A percentile compares a stretch with the other conserved stretches of the same genome.
phyloP scores from a whole-genome alignment of 2,329 filamentous ascomycete genomes.

The Alternaria tenuissima region DNA sequence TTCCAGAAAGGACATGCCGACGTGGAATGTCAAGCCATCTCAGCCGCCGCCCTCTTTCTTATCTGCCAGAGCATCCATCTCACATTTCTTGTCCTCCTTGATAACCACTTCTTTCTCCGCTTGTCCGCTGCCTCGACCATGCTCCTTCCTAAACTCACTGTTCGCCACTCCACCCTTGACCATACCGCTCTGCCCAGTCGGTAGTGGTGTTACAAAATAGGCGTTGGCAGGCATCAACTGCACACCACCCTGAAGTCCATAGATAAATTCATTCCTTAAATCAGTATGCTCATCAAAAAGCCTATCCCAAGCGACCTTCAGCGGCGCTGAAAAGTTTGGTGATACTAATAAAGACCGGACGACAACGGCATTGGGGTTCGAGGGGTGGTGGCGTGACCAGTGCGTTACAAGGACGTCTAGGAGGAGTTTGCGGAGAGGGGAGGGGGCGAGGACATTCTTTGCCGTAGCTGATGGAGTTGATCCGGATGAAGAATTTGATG shows the following conservation, averaged over 20 bases:
- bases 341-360: neutral
- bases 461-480: too few species aligned
- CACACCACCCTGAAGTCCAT: conserved; percentile 18
- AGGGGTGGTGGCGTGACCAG: conserved; percentile 12
- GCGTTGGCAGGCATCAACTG: conserved; percentile 4
- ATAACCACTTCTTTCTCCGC: neutral
- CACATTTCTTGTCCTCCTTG: neutral
- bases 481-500: too few species aligned
- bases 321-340: neutral
- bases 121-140: neutral
- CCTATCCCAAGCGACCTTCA: conserved; percentile 15
- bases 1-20: neutral
- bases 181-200: neutral
- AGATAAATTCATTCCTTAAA: conserved; percentile 20
- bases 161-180: neutral
- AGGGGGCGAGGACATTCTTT: neutral
- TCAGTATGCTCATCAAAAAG: conserved; percentile 20
- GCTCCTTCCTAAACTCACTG: neutral
- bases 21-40: neutral
- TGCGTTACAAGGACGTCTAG: conserved; percentile 17
- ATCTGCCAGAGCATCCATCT: neutral
- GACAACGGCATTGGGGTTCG: neutral
- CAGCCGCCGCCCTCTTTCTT: neutral
- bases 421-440: conserved; percentile 19
- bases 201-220: conserved; percentile 8